Evolutionary conservation across 192 early-diverging fungal species (phyloP).

Genomic region (Martensiomyces pterosporus): DNA sequence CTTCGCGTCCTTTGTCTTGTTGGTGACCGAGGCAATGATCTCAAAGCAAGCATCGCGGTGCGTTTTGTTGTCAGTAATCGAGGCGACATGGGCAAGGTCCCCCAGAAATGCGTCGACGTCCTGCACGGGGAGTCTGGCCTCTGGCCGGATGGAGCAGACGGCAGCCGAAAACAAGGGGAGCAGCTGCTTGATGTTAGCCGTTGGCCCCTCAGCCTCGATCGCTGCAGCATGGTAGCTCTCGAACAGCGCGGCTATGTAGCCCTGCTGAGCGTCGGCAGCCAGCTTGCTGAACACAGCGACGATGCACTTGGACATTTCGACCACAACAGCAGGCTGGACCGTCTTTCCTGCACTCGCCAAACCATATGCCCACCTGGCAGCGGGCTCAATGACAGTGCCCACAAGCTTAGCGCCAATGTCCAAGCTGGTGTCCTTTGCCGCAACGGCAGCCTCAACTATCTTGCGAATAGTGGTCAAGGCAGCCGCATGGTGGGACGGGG

Average conservation of each 20-base stretch:
- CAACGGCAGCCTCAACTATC: constrained; percentile 26
- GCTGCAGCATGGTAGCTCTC: constrained; percentile 11
- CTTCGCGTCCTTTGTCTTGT: constrained; percentile 57
- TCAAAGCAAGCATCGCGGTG: constrained; percentile 56
- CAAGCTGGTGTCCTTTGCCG: not conserved
- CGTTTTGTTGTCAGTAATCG: constrained; percentile 32
- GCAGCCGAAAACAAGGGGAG: constrained; percentile 34
- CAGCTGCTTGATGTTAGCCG: not conserved
- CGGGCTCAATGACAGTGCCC: constrained; percentile 8
- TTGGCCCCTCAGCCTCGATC: not conserved
- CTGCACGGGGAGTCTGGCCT: constrained; percentile 53
- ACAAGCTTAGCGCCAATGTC: constrained; percentile 9
- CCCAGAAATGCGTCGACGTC: constrained; percentile 45
- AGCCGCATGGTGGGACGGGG: constrained; percentile 13
- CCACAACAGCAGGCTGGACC: constrained; percentile 10
- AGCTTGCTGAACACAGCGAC: constrained; percentile 28
- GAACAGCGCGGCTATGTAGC: constrained; percentile 17
- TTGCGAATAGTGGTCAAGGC: constrained; percentile 36
- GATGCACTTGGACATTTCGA: constrained; percentile 24
- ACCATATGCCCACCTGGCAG: constrained; percentile 24
- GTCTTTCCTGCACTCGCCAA: not conserved
- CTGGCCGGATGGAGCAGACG: constrained; percentile 35
- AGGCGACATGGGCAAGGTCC: constrained; percentile 35
- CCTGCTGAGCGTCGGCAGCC: constrained; percentile 13
- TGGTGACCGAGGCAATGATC: constrained; percentile 58